These are phyloP conservation scores for Collybiopsis luxurians DNA, from an alignment of 768 basidiomycete species.

Conservation along the genomic window DNA sequence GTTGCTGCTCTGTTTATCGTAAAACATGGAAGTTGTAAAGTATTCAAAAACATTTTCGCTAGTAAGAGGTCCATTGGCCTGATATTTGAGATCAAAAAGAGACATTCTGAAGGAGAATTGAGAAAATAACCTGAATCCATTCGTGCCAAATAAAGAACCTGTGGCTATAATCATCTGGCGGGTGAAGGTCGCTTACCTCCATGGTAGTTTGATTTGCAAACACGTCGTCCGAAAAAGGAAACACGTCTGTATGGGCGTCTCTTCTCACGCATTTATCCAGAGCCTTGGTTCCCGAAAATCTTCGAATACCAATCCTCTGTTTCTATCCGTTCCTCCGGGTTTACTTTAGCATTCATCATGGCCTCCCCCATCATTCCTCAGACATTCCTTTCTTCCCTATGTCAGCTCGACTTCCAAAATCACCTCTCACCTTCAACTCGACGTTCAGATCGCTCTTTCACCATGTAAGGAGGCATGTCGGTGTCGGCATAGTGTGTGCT, in stretches of 20 bases:
- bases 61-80: conserved; percentile 79
- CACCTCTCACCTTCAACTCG: not conserved
- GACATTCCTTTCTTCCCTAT: conserved; percentile 9
- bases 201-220: conserved; percentile 21
- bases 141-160: conserved; percentile 91
- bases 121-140: conserved; percentile 66
- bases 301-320: conserved; percentile 15
- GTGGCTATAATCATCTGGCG: conserved; percentile 77
- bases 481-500: conserved; percentile 66
- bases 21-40: conserved; percentile 89
- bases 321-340: conserved; percentile 30
- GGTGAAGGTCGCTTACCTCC: conserved; percentile 66
- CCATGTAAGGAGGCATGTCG: conserved; percentile 45
- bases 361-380: conserved; percentile 13
- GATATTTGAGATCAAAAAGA: conserved; percentile 2
- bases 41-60: conserved; percentile 84
- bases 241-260: not conserved
- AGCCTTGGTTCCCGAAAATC: conserved; percentile 10
- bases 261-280: not conserved
- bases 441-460: conserved; percentile 13
- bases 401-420: conserved; percentile 9
- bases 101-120: conserved; percentile 1
- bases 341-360: conserved; percentile 28
- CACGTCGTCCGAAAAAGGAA: not conserved
- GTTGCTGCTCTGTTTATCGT: conserved; percentile 92